Evolutionary conservation across 2,329 filamentous ascomycete species (phyloP), one percentile per base, ranked within the genome.

Genomic region (Trichoderma harzianum): DNA sequence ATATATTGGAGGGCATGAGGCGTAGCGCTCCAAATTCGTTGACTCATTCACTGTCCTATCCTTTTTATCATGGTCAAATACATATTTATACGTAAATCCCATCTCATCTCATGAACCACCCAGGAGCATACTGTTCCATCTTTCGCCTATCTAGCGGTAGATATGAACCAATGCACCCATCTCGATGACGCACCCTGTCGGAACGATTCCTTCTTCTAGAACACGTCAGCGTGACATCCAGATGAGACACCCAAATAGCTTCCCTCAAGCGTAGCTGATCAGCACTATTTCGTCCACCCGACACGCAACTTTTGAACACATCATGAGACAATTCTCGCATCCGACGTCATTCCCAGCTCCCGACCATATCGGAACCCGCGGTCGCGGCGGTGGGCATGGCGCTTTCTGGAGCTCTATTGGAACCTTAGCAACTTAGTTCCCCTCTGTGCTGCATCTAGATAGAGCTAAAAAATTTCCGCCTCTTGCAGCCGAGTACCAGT

Each of bases 361-460:
- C n/a, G 39, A 28, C 24, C 36, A 28, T 34, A 24, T 60, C 65
- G 65, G 65, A 69, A 69, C 65, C 34, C n/a, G 65, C 65, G 65
- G 65, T 58, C n/a, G 55, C 65, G 65, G 65, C 43, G 36, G 18
- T 32, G 36, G 36, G 32, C 36, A 26, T 21, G 55, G 12, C n/a
- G 43, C 36, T 57, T 66, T 55, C 63, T 66, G 21, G 63, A 61
- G 55, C 55, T 60, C 36, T 43, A 32, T 61, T 58, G 64, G 64
- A 67, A 58, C 63, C 26, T 24, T 57, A n/a, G 39, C 18, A 34
- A 26, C 28, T 55, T 30, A 21, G 43, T 51, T 51, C n/a, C 43
- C 43, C 43, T 51, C 43, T 34, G 5, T 21, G n/a, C 57, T 32
- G 51, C 32, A 67, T 58, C 64, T 67, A 43, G 64, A 67, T 67